phyloP scores from a whole-genome alignment of 306 rosid species.

The Biancaea sappan region DNA sequence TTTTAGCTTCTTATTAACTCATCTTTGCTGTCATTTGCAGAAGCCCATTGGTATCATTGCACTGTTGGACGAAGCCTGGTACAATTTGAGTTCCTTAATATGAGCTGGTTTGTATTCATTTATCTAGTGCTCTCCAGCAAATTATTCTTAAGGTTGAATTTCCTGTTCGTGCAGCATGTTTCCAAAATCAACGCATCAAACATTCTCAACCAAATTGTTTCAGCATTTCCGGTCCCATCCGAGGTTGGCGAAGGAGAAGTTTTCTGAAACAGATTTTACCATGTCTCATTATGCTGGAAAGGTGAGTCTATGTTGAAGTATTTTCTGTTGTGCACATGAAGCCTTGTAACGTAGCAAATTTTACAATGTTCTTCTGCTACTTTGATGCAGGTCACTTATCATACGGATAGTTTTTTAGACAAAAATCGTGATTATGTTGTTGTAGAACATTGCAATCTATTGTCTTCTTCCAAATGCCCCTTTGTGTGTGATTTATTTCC shows the following conservation, averaged over 20 bases:
- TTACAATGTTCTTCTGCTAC: constrained; percentile 24
- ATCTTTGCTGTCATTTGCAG: constrained; percentile 65
- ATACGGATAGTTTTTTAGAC: constrained; percentile 84
- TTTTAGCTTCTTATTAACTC: constrained; percentile 34
- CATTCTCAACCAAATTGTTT: constrained; percentile 93
- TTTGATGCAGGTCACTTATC: constrained; percentile 82
- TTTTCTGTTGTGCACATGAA: constrained; percentile 15
- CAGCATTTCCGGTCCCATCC: constrained; percentile 74
- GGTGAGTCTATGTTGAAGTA: constrained; percentile 48
- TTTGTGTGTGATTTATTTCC: constrained; percentile 79
- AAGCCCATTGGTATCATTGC: constrained; percentile 92
- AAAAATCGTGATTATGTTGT: constrained; percentile 98
- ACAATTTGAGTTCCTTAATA: constrained; percentile 56
- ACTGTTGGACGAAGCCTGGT: constrained; percentile 99
- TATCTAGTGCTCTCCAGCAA: constrained; percentile 27
- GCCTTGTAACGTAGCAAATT: constrained; percentile 6
- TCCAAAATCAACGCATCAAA: constrained; percentile 89
- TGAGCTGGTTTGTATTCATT: constrained; percentile 51
- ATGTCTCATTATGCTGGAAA: constrained; percentile 98
- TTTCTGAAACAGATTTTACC: constrained; percentile 91
- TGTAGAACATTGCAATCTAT: constrained; percentile 85
- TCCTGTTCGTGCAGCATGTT: constrained; percentile 79
- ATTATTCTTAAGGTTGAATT: constrained; percentile 51
- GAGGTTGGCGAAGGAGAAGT: constrained; percentile 82
- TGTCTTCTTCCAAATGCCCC: constrained; percentile 82